Evolutionary conservation across 257 asterid genomes (phyloP).

Genomic region (Nicotiana benthamiana): DNA sequence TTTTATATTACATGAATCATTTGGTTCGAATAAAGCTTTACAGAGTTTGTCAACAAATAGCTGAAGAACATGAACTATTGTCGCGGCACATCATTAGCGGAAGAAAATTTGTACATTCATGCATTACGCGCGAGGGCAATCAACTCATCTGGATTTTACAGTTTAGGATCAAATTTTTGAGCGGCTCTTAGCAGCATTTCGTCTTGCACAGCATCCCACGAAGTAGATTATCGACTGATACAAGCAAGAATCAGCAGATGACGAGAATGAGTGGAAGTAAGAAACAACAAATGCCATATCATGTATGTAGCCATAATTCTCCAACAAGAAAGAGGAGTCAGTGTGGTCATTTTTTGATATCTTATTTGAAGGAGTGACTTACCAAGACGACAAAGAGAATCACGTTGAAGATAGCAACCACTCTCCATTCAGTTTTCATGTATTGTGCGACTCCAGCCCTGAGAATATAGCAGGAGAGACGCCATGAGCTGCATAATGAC

Average conservation of each 20-base stretch:
- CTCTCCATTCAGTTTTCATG: slow-evolving; percentile 96
- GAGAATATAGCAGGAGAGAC: slow-evolving; percentile 5
- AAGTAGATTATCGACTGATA: slow-evolving; percentile 67
- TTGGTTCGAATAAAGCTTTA: background rate
- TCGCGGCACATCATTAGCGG: background rate
- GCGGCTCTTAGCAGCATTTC: slow-evolving; percentile 51
- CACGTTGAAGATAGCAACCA: slow-evolving; percentile 77
- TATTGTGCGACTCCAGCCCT: slow-evolving; percentile 98
- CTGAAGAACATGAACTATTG: background rate
- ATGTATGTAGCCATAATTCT: background rate
- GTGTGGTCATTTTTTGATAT: background rate
- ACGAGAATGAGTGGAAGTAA: background rate
- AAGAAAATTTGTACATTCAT: background rate
- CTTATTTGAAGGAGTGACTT: slow-evolving; percentile 5
- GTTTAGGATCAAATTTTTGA: slow-evolving; percentile 31
- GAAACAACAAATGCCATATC: background rate
- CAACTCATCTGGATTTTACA: background rate
- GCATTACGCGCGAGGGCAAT: background rate
- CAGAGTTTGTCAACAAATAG: background rate
- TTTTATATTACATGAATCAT: background rate
- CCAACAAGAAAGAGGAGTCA: background rate
- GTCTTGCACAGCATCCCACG: slow-evolving; percentile 89
- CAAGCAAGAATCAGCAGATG: background rate
- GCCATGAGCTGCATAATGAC: slow-evolving; percentile 5
- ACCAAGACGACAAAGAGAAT: slow-evolving; percentile 77